phyloP scores from a whole-genome alignment of 768 basidiomycete genomes.

The Phaffia australis region DNA sequence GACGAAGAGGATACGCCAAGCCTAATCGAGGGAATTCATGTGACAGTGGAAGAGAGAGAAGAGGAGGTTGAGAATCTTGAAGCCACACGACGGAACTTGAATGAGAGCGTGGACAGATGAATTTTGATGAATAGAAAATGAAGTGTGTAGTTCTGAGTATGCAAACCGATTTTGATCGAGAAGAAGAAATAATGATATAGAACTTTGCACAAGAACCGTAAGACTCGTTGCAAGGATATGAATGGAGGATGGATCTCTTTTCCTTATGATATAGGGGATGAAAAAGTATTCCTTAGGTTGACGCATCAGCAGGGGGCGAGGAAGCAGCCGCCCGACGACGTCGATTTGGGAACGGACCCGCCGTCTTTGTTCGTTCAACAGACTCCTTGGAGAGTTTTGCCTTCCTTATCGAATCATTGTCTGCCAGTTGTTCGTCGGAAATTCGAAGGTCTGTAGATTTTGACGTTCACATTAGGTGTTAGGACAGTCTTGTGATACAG shows the following conservation, averaged over 20 bases:
- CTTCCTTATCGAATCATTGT: slow-evolving; percentile 23
- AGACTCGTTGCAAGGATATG: too few relatives aligned
- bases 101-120: too few relatives aligned
- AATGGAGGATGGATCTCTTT: too few relatives aligned
- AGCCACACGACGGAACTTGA: background rate
- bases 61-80: background rate
- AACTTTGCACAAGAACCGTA: too few relatives aligned
- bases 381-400: background rate
- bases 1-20: too few relatives aligned
- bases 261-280: too few relatives aligned
- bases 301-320: background rate
- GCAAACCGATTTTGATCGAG: too few relatives aligned
- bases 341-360: slow-evolving; percentile 22
- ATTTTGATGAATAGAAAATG: too few relatives aligned
- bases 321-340: background rate
- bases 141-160: too few relatives aligned
- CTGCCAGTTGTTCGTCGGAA: slow-evolving; percentile 15
- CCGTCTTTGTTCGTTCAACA: background rate
- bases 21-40: too few relatives aligned
- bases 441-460: slow-evolving; percentile 14
- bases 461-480: background rate
- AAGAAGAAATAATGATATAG: too few relatives aligned
- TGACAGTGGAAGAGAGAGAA: background rate
- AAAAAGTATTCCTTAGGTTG: too few relatives aligned
- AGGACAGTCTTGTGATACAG: background rate